Base-by-base conservation (phyloP, 2,329 filamentous ascomycete genomes). In the Clonostachys sp. region DNA sequence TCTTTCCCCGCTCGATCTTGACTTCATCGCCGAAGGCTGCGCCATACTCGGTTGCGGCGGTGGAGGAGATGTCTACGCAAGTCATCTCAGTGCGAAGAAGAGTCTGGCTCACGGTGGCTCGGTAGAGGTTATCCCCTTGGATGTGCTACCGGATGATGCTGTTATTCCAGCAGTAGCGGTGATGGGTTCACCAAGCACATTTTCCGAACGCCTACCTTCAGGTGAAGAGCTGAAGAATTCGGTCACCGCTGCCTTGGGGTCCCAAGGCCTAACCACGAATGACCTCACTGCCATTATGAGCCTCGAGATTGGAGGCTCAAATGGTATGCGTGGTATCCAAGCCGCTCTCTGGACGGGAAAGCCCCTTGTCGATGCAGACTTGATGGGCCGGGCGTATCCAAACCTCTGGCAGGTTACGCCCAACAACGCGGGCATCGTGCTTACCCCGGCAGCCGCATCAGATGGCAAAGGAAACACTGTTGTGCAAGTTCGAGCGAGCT, bases 111-210 rank as follows among this genome's bases (percentile, higher is more conserved):
- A 55, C 24, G 44, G 60, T 76, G 13, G n/a, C 13, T 33, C 24
- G 6, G 14, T 34, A 16, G 16, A 24, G 45, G 75, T 80, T 0
- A 68, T 78, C 5, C 76, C 80, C 55, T 70, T 80, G 17, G 76
- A 44, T 16, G 16, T 33, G 18, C 42, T 44, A 12, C 42, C 42
- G 12, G 42, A 44, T 12, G 42, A 44, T 34, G 42, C 18, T 16
- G 17, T 34, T 20, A 44, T 44, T 16, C 20, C 34, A 33, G 42
- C 24, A 13, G 34, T 16, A 4, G 34, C 34, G 6, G 20, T 33
- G 12, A 34, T 34, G 13, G 42, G 42, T 5, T 24, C 42, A 16
- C 42, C 42, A 18, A 44, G 24, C 5, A 33, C 34, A 14, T 34
- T 33, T 13, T n/a, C 34, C 17, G 42, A 44, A 16, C 20, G 42